Evolutionary conservation across 257 asterid genomes (phyloP).

Genomic region (Sherardia arvensis): DNA sequence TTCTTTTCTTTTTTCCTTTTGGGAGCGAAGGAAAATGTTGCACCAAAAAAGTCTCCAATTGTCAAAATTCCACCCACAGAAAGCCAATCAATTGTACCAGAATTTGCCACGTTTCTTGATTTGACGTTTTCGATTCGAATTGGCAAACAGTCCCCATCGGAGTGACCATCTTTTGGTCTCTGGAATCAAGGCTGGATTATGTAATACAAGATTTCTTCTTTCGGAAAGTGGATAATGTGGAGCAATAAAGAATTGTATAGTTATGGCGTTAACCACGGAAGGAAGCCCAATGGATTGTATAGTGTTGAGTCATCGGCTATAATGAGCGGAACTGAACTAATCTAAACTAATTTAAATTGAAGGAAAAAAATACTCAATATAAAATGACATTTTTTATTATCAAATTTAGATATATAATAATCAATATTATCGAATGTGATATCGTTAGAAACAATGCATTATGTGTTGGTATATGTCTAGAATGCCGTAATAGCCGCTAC

Average conservation of each 20-base stretch:
- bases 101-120: slow-evolving; percentile 3
- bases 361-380: no score
- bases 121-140: slow-evolving; percentile 6
- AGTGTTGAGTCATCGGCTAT: no score
- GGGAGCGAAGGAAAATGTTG: slow-evolving; percentile 1
- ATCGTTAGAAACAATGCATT: no score
- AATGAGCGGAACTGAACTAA: no score
- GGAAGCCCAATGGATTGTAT: neutral
- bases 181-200: neutral
- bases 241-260: neutral
- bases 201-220: neutral
- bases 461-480: no score
- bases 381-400: no score
- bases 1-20: neutral
- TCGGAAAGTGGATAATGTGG: neutral
- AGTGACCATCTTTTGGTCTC: neutral
- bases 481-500: no score
- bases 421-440: no score
- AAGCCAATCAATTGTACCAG: slow-evolving; percentile 2
- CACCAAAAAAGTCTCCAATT: neutral
- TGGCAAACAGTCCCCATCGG: slow-evolving; percentile 2
- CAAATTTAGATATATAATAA: no score
- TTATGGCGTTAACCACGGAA: neutral
- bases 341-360: no score
- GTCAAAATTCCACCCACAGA: neutral